These are phyloP conservation scores for Rhamnella rubrinervis DNA, from an alignment of 331 rosid species.

Conservation along the genomic window DNA sequence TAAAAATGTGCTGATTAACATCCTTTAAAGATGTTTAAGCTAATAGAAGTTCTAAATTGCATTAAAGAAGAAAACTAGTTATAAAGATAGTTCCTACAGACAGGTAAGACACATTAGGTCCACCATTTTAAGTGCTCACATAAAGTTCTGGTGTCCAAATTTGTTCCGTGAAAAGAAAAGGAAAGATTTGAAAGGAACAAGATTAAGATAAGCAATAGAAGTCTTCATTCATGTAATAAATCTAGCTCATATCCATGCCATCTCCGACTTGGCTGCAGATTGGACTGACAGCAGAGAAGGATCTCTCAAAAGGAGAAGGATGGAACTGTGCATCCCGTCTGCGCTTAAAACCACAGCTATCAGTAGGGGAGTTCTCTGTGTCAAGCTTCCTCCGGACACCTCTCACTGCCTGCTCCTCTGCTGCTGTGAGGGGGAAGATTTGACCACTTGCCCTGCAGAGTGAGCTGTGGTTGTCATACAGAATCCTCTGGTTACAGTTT, in stretches of 20 bases:
- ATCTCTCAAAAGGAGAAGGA: conserved; percentile 88
- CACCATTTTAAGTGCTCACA: conserved; percentile 55
- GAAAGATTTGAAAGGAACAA: conserved; percentile 34
- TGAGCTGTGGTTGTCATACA: conserved; percentile 95
- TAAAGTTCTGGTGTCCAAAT: conserved; percentile 50
- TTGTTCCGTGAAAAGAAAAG: conserved; percentile 27
- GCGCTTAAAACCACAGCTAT: conserved; percentile 67
- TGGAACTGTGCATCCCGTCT: conserved; percentile 69
- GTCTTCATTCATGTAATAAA: conserved; percentile 38
- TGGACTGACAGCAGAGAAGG: conserved; percentile 73
- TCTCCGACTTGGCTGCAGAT: conserved; percentile 90
- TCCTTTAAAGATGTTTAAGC: conserved; percentile 40
- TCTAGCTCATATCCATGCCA: conserved; percentile 89
- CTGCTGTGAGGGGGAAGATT: conserved; percentile 59
- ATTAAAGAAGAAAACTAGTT: conserved; percentile 45
- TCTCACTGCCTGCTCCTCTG: conserved; percentile 78
- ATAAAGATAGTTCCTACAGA: conserved; percentile 66
- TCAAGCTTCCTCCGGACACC: conserved; percentile 86
- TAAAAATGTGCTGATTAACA: conserved; percentile 27
- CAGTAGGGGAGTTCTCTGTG: conserved; percentile 48
- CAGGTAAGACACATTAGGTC: conserved; percentile 51
- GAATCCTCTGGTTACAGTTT: conserved; percentile 91
- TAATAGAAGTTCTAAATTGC: conserved; percentile 59
- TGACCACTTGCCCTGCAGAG: conserved; percentile 86
- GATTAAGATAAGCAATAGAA: conserved; percentile 37